Conservation (phyloP, 805 yeast genomes). For the Starmerella stellata region DNA sequence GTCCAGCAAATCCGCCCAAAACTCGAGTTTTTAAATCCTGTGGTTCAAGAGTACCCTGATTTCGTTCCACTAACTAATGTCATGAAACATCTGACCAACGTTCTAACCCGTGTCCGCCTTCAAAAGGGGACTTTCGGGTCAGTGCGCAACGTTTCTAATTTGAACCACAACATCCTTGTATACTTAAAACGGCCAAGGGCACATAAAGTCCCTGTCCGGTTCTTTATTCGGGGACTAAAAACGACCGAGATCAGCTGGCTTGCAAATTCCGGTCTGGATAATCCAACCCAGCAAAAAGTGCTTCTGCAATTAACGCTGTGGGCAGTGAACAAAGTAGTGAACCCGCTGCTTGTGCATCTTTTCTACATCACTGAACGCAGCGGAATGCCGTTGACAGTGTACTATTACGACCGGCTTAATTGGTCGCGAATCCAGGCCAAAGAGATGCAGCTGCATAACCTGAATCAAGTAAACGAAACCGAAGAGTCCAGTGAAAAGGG, state of each 20-base stretch:
- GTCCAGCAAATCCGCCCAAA: not conserved
- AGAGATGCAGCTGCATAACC: not conserved
- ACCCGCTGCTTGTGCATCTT: constrained; percentile 31
- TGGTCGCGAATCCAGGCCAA: constrained; percentile 21
- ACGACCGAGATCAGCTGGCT: constrained; percentile 40
- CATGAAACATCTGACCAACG: not conserved
- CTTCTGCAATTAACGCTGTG: constrained; percentile 34
- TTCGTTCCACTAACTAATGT: not conserved
- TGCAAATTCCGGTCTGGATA: constrained; percentile 12
- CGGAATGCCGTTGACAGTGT: constrained; percentile 6
- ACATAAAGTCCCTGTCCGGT: not conserved
- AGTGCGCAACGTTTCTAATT: not conserved
- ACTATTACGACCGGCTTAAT: constrained; percentile 6
- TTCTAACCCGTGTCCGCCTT: not conserved
- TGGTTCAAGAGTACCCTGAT: not conserved
- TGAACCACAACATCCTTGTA: not conserved
- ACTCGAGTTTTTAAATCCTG: not conserved
- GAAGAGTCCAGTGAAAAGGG: not conserved
- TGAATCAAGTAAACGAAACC: not conserved
- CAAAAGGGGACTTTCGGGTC: not conserved
- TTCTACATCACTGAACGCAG: constrained; percentile 51
- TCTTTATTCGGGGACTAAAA: constrained; percentile 24
- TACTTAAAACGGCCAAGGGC: not conserved
- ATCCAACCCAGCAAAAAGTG: constrained; percentile 29
- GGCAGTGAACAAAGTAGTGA: constrained; percentile 35